Percentiles rank a stretch among this genome's conserved stretches.
Evolutionary conservation across 306 rosid species (phyloP).

Genomic region (Rosa chinensis): DNA sequence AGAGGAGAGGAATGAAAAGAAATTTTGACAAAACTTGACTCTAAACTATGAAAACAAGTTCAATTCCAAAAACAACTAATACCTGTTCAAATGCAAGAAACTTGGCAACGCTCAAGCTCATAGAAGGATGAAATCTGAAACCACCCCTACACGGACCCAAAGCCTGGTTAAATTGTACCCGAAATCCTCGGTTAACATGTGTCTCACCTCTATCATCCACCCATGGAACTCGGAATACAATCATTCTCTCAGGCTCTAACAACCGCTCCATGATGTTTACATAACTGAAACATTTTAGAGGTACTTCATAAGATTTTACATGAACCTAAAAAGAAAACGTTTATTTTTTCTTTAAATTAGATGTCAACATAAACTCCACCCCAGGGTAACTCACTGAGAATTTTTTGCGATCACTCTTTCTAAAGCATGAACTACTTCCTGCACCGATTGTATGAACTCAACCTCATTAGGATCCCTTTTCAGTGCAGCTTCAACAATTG

Average conservation of each 20-base stretch:
- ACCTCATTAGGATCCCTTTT: constrained; percentile 94
- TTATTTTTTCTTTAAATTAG: background rate
- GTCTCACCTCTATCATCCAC: constrained; percentile 94
- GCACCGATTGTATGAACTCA: constrained; percentile 88
- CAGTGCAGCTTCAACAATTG: constrained; percentile 85
- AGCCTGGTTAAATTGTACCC: constrained; percentile 93
- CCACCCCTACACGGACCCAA: constrained; percentile 98
- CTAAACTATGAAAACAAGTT: background rate
- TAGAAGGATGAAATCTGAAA: constrained; percentile 84
- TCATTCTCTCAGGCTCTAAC: constrained; percentile 91
- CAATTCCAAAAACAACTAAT: constrained; percentile 28
- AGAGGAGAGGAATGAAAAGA: constrained; percentile 1
- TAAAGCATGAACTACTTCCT: constrained; percentile 84
- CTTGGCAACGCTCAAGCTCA: constrained; percentile 85
- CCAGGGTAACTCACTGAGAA: constrained; percentile 68
- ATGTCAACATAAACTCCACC: constrained; percentile 13
- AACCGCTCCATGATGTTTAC: constrained; percentile 95
- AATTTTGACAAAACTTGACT: constrained; percentile 6
- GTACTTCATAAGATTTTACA: constrained; percentile 21
- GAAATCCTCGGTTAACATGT: constrained; percentile 80
- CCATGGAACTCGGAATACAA: constrained; percentile 94
- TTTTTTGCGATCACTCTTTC: constrained; percentile 95
- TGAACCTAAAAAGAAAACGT: background rate
- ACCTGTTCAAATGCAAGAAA: constrained; percentile 99
- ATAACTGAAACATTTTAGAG: constrained; percentile 61